These are phyloP conservation scores for Geum urbanum DNA, from an alignment of 306 rosid species.

Conservation along the genomic window DNA sequence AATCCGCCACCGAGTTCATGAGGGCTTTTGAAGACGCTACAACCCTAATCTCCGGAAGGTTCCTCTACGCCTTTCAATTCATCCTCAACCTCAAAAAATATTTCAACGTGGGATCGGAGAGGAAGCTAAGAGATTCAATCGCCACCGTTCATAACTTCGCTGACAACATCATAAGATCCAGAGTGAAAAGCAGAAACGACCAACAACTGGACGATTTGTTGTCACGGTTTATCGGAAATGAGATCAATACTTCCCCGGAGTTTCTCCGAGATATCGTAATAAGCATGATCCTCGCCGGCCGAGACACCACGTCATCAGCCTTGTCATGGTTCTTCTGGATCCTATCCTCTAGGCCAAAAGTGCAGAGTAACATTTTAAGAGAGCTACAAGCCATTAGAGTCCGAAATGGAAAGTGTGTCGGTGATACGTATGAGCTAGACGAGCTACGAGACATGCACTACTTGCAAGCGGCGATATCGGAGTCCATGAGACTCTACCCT, in stretches of 20 bases:
- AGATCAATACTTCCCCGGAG: slow-evolving; percentile 30
- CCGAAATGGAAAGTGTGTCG: slow-evolving; percentile 11
- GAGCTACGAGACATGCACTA: slow-evolving; percentile 64
- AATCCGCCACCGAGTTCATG: slow-evolving; percentile 45
- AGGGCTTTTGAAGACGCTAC: slow-evolving; percentile 59
- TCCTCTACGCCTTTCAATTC: slow-evolving; percentile 18
- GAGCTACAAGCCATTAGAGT: slow-evolving; percentile 37
- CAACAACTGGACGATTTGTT: slow-evolving; percentile 34
- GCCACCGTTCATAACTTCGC: slow-evolving; percentile 49
- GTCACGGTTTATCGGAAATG: slow-evolving; percentile 52
- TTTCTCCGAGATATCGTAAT: slow-evolving; percentile 59
- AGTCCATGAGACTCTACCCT: slow-evolving; percentile 59
- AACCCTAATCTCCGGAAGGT: slow-evolving; percentile 32
- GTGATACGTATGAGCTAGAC: slow-evolving; percentile 35
- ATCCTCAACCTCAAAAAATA: slow-evolving; percentile 30
- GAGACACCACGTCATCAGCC: slow-evolving; percentile 71
- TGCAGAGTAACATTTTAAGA: slow-evolving; percentile 20
- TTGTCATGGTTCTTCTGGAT: slow-evolving; percentile 71
- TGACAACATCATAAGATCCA: slow-evolving; percentile 41
- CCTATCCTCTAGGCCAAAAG: slow-evolving; percentile 35
- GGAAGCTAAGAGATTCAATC: slow-evolving; percentile 39
- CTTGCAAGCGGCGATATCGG: slow-evolving; percentile 62
- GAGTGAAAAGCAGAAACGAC: slow-evolving; percentile 27
- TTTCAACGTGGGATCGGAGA: slow-evolving; percentile 50
- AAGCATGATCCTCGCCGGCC: slow-evolving; percentile 65